Percentiles rank a stretch among this genome's conserved stretches.
phyloP scores from a whole-genome alignment of 371 early-diverging fungal genomes.

The Zancudomyces culisetae region DNA sequence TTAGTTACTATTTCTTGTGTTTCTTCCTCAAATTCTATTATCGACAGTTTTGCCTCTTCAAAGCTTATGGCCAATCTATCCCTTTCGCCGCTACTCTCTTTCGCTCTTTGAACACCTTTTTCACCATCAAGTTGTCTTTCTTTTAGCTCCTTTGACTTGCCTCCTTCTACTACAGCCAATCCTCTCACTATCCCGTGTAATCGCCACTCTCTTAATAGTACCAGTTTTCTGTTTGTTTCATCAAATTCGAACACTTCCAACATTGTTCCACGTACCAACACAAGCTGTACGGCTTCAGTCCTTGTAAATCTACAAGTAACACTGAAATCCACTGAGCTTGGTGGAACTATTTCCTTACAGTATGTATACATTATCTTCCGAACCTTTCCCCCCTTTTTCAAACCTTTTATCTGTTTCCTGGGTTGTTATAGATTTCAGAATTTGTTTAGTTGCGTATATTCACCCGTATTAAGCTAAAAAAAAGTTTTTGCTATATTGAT shows the following conservation, averaged over 20 bases:
- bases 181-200: constrained; percentile 1
- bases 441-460: too few species aligned
- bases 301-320: background rate
- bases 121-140: constrained; percentile 90
- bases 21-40: constrained; percentile 65
- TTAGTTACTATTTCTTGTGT: constrained; percentile 67
- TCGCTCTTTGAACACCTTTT: constrained; percentile 69
- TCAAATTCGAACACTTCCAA: background rate
- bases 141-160: constrained; percentile 35
- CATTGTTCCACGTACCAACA: constrained; percentile 1
- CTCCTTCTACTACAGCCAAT: background rate
- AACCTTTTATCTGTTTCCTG: background rate
- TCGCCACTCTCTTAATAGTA: background rate
- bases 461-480: too few species aligned
- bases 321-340: background rate
- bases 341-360: constrained; percentile 1
- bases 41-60: constrained; percentile 88
- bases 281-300: background rate
- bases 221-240: background rate
- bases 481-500: too few species aligned
- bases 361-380: constrained; percentile 1
- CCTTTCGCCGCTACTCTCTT: constrained; percentile 49
- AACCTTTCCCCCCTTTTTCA: background rate
- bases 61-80: constrained; percentile 75
- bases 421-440: too few species aligned